Percentiles rank a stretch among this genome's conserved stretches.
Evolutionary conservation across 116 monocot genomes (phyloP).

Genomic region (Posidonia oceanica): DNA sequence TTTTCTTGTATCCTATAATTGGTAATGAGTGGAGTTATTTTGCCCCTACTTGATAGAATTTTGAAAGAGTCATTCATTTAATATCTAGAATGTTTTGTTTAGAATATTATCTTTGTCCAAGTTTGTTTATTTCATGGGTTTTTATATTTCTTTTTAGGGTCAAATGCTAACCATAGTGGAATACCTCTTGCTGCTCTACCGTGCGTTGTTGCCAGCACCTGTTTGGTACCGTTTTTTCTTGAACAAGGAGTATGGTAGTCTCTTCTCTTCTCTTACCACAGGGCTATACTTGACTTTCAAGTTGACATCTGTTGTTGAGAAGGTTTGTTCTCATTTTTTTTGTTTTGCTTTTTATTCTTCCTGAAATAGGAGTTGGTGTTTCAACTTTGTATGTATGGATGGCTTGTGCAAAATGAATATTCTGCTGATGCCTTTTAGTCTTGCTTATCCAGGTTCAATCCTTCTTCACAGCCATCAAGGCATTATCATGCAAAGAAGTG

Average conservation of each 20-base stretch:
- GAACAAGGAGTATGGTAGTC: conserved; percentile 96
- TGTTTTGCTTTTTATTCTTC: neutral
- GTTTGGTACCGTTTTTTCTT: conserved; percentile 98
- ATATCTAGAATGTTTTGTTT: neutral
- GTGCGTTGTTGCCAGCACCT: conserved; percentile 86
- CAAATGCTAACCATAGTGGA: conserved; percentile 96
- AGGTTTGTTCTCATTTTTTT: conserved; percentile 27
- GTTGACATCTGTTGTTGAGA: conserved; percentile 88
- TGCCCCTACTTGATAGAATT: neutral
- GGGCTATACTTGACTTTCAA: conserved; percentile 97
- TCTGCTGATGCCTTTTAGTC: conserved; percentile 1
- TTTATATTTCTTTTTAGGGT: conserved; percentile 32
- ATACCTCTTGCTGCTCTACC: conserved; percentile 81
- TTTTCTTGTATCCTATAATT: neutral
- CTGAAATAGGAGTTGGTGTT: neutral
- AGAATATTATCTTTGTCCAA: neutral
- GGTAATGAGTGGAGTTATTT: no score
- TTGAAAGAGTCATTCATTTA: neutral
- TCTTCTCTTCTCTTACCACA: conserved; percentile 94
- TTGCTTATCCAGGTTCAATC: conserved; percentile 60
- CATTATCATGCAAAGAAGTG: conserved; percentile 74
- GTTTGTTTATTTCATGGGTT: conserved; percentile 1
- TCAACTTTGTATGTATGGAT: neutral
- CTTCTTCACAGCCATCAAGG: conserved; percentile 64
- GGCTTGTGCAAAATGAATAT: neutral